phyloP scores from a whole-genome alignment of 1,284 basidiomycete genomes.

The Sanghuangporus weigelae region DNA sequence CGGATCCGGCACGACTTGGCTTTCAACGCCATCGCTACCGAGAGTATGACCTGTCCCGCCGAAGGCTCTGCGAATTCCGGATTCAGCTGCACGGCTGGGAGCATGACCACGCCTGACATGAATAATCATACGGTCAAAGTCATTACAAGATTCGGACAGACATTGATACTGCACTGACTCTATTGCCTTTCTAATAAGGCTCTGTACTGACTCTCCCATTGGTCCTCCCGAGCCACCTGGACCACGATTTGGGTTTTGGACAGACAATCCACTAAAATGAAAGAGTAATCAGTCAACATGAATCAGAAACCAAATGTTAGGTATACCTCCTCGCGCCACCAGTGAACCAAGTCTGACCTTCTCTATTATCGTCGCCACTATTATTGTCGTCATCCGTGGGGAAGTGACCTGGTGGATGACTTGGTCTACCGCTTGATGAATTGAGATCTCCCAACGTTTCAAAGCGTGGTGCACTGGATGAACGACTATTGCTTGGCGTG shows the following conservation, averaged over 20 bases:
- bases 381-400: conserved; percentile 29
- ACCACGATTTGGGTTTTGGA: conserved; percentile 76
- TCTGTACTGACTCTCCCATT: conserved; percentile 68
- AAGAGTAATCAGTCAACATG: neutral
- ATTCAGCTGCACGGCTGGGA: neutral
- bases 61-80: conserved; percentile 35
- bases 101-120: neutral
- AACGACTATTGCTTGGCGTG: conserved; percentile 4
- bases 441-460: conserved; percentile 11
- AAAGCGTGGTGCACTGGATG: conserved; percentile 11
- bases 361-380: conserved; percentile 43
- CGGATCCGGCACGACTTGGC: conserved; percentile 68
- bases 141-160: neutral
- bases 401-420: neutral
- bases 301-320: neutral
- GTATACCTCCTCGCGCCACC: conserved; percentile 82
- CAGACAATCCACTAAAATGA: conserved; percentile 71
- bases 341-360: conserved; percentile 69
- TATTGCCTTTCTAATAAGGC: conserved; percentile 78
- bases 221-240: conserved; percentile 50
- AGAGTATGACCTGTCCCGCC: conserved; percentile 75
- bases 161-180: conserved; percentile 48
- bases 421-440: neutral
- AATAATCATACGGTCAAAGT: neutral
- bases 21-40: conserved; percentile 82